Conservation (phyloP, 2,329 filamentous ascomycete species). For the Xylaria sp. region DNA sequence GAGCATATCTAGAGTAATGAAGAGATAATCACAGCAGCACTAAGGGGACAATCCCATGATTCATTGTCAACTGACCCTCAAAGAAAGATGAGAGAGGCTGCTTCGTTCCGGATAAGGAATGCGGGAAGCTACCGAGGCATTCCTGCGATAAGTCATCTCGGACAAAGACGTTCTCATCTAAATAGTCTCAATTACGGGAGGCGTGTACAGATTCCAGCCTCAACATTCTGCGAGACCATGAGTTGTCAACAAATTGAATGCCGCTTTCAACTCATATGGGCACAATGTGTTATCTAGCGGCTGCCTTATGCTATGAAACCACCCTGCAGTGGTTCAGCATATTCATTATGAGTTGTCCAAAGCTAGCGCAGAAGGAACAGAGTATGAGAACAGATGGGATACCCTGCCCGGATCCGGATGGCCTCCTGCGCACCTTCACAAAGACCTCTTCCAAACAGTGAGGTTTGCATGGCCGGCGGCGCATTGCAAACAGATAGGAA, state of each 20-base stretch:
- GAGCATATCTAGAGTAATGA: conserved; percentile 16
- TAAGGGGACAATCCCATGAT: conserved; percentile 27
- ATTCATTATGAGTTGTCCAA: background rate
- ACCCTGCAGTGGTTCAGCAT: background rate
- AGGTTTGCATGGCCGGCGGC: background rate
- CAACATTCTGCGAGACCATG: conserved; percentile 16
- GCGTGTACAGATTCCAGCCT: conserved; percentile 21
- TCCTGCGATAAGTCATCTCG: conserved; percentile 12
- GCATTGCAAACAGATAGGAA: conserved; percentile 10
- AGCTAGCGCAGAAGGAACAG: background rate
- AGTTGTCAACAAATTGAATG: conserved; percentile 14
- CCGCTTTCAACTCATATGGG: conserved; percentile 16
- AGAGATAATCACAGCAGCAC: conserved; percentile 22
- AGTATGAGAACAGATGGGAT: background rate
- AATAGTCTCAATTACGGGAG: background rate
- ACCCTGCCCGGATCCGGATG: conserved; percentile 29
- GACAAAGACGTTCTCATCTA: conserved; percentile 37
- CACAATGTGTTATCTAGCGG: background rate
- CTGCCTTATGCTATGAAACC: background rate
- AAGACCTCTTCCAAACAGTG: background rate
- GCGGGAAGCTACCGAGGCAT: conserved; percentile 39
- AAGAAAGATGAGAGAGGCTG: conserved; percentile 39
- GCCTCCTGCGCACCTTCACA: background rate
- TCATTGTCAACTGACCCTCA: conserved; percentile 43
- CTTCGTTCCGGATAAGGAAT: conserved; percentile 39